These are phyloP conservation scores for Daldinia caldariorum DNA, from an alignment of 495 filamentous ascomycete species.

Conservation along the genomic window DNA sequence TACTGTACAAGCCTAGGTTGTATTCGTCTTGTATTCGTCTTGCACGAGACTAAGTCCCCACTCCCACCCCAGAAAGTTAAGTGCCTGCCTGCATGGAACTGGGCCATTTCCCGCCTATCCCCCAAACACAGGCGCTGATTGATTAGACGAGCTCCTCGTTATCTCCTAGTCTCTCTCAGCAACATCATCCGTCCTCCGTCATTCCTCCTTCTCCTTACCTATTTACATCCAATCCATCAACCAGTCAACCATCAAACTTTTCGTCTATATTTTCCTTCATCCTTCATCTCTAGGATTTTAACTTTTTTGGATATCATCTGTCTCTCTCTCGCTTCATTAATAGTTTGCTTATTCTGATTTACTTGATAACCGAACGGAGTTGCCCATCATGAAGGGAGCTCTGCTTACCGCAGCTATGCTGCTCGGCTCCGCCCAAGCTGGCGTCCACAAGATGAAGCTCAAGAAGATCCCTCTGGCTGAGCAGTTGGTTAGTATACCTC, in stretches of 20 bases:
- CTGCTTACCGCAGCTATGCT: constrained; percentile 79
- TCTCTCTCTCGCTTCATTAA: constrained; percentile 12
- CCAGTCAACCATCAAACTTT: constrained; percentile 27
- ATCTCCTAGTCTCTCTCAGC: constrained; percentile 36
- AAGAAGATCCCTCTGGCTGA: constrained; percentile 94
- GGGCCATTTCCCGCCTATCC: constrained; percentile 19
- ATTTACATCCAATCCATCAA: constrained; percentile 17
- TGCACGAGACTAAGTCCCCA: constrained; percentile 41
- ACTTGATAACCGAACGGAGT: constrained; percentile 27
- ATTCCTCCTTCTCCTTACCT: constrained; percentile 34
- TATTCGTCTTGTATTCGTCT: constrained; percentile 19
- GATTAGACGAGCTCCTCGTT: constrained; percentile 35
- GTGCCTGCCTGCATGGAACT: constrained; percentile 34
- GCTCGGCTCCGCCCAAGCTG: constrained; percentile 83
- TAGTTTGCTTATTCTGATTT: constrained; percentile 7
- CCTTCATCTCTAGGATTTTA: constrained; percentile 15
- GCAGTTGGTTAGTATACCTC: constrained; percentile 76
- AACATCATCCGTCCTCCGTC: constrained; percentile 43
- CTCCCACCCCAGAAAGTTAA: constrained; percentile 23
- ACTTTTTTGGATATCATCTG: constrained; percentile 7
- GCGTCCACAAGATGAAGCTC: constrained; percentile 92
- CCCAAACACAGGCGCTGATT: constrained; percentile 17
- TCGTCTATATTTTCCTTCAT: constrained; percentile 15
- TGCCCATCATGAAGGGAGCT: constrained; percentile 80
- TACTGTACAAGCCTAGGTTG: constrained; percentile 25